Percentiles rank a stretch among this genome's conserved stretches.
These are phyloP conservation scores for Pelargonium fulgidum DNA, from an alignment of 441 rosid genomes.

Conservation along the genomic window DNA sequence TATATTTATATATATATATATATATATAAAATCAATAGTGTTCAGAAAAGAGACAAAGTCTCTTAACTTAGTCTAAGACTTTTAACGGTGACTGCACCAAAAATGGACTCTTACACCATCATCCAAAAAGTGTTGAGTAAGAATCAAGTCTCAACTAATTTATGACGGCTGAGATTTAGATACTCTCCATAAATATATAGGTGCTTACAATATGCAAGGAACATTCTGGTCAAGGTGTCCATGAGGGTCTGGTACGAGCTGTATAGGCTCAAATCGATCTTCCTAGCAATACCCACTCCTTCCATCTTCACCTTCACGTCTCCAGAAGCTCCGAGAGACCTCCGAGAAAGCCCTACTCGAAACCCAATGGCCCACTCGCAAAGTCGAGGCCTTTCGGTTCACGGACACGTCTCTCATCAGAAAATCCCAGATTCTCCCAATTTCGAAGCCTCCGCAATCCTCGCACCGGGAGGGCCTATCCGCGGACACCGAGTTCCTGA, in stretches of 20 bases:
- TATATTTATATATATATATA: no score
- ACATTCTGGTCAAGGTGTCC: conserved; percentile 14
- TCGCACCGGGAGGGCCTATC: conserved; percentile 17
- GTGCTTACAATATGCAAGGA: not conserved
- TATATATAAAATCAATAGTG: no score
- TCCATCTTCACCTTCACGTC: conserved; percentile 24
- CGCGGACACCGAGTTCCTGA: conserved; percentile 37
- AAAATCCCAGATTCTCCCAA: conserved; percentile 52
- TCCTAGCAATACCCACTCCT: conserved; percentile 20
- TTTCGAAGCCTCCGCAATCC: conserved; percentile 38
- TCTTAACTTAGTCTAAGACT: no score
- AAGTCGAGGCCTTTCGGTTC: conserved; percentile 76
- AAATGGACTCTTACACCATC: no score
- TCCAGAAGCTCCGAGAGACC: conserved; percentile 58
- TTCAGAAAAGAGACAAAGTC: no score
- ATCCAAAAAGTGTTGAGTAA: no score
- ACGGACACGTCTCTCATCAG: conserved; percentile 71
- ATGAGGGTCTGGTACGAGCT: conserved; percentile 11
- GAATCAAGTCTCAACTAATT: no score
- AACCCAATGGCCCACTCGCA: conserved; percentile 82
- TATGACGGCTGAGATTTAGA: no score
- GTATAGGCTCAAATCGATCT: conserved; percentile 20
- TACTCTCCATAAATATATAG: no score
- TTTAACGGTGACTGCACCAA: no score
- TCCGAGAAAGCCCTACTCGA: conserved; percentile 63